These are phyloP conservation scores for Lasiosphaeria ovina DNA, from an alignment of 495 filamentous ascomycete species.

Conservation along the genomic window DNA sequence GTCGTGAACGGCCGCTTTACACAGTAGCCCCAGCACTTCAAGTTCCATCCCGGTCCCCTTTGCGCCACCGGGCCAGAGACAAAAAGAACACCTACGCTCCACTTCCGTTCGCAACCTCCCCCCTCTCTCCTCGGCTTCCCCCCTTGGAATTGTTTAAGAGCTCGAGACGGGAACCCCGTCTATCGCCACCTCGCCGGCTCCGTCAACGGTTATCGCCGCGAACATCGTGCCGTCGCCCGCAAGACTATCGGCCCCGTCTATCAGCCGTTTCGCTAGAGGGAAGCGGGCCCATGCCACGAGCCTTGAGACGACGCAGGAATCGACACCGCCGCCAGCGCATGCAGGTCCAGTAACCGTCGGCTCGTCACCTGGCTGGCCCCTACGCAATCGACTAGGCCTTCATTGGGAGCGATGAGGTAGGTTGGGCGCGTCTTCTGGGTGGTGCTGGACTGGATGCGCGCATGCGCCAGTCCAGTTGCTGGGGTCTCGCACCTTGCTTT, in stretches of 20 bases:
- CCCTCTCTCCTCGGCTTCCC: slow-evolving; percentile 2
- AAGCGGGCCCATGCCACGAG: slow-evolving; percentile 26
- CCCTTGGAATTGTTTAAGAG: neutral
- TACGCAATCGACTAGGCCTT: slow-evolving; percentile 16
- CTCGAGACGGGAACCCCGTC: neutral
- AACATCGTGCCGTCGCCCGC: slow-evolving; percentile 1
- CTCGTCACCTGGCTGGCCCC: slow-evolving; percentile 12
- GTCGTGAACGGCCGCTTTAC: neutral
- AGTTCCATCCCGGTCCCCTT: slow-evolving; percentile 25
- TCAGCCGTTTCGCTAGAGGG: slow-evolving; percentile 2
- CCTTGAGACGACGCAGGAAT: slow-evolving; percentile 20
- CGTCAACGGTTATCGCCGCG: neutral
- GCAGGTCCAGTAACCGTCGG: slow-evolving; percentile 3
- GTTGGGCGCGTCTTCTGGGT: slow-evolving; percentile 9
- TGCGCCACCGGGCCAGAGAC: slow-evolving; percentile 30
- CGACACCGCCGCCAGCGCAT: slow-evolving; percentile 19
- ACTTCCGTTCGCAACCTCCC: slow-evolving; percentile 6
- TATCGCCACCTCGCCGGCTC: neutral
- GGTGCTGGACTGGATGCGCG: slow-evolving; percentile 10
- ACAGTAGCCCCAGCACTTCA: slow-evolving; percentile 15
- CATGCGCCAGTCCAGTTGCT: slow-evolving; percentile 12
- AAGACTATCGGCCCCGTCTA: neutral
- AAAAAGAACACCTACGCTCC: slow-evolving; percentile 28
- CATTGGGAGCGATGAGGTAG: slow-evolving; percentile 29
- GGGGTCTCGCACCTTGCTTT: slow-evolving; percentile 1